phyloP scores from a whole-genome alignment of 2,329 filamentous ascomycete genomes.

The Alternaria panax region DNA sequence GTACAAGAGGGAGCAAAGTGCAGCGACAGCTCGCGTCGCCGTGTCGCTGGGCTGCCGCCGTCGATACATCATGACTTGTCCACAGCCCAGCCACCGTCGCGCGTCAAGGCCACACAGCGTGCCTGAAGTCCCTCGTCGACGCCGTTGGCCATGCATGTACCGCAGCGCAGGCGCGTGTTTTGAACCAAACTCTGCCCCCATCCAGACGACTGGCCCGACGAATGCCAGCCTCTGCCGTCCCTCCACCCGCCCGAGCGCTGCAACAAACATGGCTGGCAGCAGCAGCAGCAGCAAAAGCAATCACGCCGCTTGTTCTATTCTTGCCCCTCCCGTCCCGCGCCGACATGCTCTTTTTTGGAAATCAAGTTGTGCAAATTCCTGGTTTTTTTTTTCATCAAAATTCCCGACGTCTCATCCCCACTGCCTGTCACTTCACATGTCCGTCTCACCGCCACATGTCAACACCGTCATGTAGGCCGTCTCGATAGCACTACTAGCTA shows the following conservation, averaged over 20 bases:
- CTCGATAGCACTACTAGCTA: conserved; percentile 5
- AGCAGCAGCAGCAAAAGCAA: conserved; percentile 10
- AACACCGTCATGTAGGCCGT: conserved; percentile 10
- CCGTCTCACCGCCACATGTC: conserved; percentile 15
- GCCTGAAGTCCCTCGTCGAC: conserved; percentile 16
- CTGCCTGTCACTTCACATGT: conserved; percentile 1
- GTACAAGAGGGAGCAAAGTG: background rate
- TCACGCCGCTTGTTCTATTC: conserved; percentile 9
- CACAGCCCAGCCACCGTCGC: conserved; percentile 14
- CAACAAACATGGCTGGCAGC: conserved; percentile 10
- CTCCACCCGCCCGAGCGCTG: background rate
- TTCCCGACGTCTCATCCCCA: background rate
- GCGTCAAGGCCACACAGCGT: conserved; percentile 11
- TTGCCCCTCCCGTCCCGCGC: conserved; percentile 5
- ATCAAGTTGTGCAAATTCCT: background rate
- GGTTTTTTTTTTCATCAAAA: background rate
- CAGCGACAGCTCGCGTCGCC: conserved; percentile 4
- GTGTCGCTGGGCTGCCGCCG: background rate
- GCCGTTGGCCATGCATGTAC: conserved; percentile 16
- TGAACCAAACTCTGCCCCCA: conserved; percentile 5
- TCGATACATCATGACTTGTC: conserved; percentile 6
- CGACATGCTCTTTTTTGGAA: background rate
- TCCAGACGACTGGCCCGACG: conserved; percentile 3
- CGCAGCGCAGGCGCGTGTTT: conserved; percentile 5
- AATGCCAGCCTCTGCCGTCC: conserved; percentile 13